Conservation (phyloP, 2,329 filamentous ascomycete species). For the Apiospora koreana region DNA sequence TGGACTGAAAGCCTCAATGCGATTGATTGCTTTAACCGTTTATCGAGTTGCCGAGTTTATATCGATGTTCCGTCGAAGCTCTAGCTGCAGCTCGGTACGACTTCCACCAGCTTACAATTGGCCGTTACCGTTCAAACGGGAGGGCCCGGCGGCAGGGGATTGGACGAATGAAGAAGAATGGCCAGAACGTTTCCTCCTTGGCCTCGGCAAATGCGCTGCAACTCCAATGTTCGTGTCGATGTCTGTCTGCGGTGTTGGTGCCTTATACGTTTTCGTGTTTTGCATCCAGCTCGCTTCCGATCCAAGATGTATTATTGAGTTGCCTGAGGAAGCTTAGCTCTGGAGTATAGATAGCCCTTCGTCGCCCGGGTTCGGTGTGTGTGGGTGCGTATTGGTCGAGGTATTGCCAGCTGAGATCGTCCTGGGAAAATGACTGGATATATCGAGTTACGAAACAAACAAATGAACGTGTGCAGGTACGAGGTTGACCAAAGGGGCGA, state of each 20-base stretch:
- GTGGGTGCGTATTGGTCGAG: not conserved
- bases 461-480: conserved; percentile 6
- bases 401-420: not conserved
- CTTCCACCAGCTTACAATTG: conserved; percentile 6
- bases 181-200: not conserved
- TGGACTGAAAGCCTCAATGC: not conserved
- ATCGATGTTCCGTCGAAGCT: conserved; percentile 9
- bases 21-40: not conserved
- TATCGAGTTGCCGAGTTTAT: not conserved
- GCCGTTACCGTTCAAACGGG: conserved; percentile 3
- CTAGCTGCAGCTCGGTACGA: conserved; percentile 8
- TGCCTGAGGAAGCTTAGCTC: not conserved
- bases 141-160: not conserved
- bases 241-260: not conserved
- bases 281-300: not conserved
- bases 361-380: not conserved
- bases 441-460: not conserved
- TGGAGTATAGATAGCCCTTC: not conserved
- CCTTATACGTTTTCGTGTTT: conserved; percentile 1
- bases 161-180: not conserved
- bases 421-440: not conserved
- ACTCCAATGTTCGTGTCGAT: conserved; percentile 4
- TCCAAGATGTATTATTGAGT: not conserved
- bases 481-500: not conserved
- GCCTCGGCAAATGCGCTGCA: not conserved